Evolutionary conservation across 345 rosid species (phyloP).

Genomic region (Trapa bicornis): DNA sequence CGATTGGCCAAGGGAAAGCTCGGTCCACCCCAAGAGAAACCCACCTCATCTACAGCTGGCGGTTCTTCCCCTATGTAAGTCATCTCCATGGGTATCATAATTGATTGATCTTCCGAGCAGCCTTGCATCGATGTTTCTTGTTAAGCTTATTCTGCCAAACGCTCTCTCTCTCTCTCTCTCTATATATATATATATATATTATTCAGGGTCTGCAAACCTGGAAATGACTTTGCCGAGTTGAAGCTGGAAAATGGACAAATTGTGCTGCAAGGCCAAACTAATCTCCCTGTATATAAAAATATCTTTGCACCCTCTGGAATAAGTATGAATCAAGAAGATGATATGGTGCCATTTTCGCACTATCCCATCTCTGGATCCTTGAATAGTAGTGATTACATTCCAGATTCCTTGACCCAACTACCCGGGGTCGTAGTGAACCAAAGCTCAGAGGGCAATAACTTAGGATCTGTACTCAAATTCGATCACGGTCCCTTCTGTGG

Average conservation of each 20-base stretch:
- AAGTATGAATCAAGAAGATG: conserved; percentile 49
- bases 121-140: neutral
- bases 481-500: conserved; percentile 16
- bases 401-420: conserved; percentile 46
- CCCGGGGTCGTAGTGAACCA: conserved; percentile 44
- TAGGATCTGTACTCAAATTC: conserved; percentile 24
- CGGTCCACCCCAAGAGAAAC: conserved; percentile 34
- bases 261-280: conserved; percentile 22
- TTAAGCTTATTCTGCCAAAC: neutral
- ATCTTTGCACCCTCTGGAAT: conserved; percentile 23
- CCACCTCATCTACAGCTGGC: conserved; percentile 21
- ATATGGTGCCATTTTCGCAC: conserved; percentile 57
- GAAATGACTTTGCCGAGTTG: conserved; percentile 53
- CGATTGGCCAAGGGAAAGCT: conserved; percentile 33
- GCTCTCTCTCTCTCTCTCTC: neutral
- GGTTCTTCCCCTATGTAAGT: conserved; percentile 42
- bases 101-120: too few species aligned
- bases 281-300: conserved; percentile 10
- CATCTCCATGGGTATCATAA: neutral
- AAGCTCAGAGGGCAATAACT: conserved; percentile 25
- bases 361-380: conserved; percentile 35
- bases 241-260: conserved; percentile 73
- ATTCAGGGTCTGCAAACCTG: conserved; percentile 33
- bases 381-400: conserved; percentile 28
- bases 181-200: neutral